Base-by-base conservation (phyloP, 768 basidiomycete genomes). In the Artomyces pyxidatus region DNA sequence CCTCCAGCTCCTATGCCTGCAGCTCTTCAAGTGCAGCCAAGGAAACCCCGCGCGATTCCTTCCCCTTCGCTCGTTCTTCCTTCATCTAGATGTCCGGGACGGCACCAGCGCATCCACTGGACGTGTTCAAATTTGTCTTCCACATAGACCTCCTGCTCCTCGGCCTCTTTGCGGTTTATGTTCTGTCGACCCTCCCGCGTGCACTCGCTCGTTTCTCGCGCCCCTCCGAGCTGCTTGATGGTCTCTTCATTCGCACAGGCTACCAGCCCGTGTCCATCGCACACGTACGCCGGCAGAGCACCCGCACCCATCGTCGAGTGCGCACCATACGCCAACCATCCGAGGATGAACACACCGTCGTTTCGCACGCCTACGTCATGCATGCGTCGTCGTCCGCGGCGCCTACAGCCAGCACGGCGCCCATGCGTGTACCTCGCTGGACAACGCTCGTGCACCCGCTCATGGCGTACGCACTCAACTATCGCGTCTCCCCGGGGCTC, bases 381-480 rank as follows among this genome's bases (percentile, higher is more conserved):
- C 50, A 35, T 10, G 35, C n/a, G 14, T 16, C n/a, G 14, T 16
- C 19, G n/a, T 38, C 48, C 3, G 17, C 37, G 12, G n/a, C 27
- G 32, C 10, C 32, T 11, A 5, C 19, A n/a, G 35, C 40, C 2
- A 37, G 41, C 45, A 28, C 37, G 40, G 41, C 50, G 12, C 71
- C 71, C 1, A 58, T 61, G 3, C 64, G 71, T 49, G 59, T 70
- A 16, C 65, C 68, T 12, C 59, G 63, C 28, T 71, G 69, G 66
- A 61, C 66, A 28, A 58, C 67, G 12, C 37, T 63, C 22, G 35
- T 63, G n/a, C 69, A 70, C 12, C 63, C 62, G 29, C 50, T 42
- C 2, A 11, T 67, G 16, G 63, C 65, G 2, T 59, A 55, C 23
- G 54, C 61, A 38, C 59, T 73, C 25, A 57, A 65, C 39, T 56